Conservation (phyloP, 1,284 basidiomycete species). For the Cryptococcus hybrid region DNA sequence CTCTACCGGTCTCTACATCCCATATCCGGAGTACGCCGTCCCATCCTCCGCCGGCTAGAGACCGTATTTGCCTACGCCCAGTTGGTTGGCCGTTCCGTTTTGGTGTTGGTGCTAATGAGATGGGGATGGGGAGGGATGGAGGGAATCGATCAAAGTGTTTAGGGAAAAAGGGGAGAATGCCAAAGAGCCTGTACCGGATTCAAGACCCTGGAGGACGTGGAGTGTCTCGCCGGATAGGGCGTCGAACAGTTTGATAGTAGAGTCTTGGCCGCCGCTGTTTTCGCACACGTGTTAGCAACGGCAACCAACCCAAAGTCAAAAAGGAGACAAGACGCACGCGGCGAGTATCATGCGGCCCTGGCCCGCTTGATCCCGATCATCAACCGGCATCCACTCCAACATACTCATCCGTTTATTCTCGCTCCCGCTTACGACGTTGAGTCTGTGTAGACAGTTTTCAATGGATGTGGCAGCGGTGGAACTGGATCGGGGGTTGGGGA, state of each 20-base stretch:
- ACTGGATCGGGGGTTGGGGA: neutral
- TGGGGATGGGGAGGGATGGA: neutral
- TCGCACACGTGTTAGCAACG: neutral
- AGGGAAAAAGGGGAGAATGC: conserved; percentile 35
- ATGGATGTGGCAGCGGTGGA: conserved; percentile 7
- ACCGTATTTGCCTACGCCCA: neutral
- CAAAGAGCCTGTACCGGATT: conserved; percentile 37
- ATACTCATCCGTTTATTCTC: conserved; percentile 45
- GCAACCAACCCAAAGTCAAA: neutral
- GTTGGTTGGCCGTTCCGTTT: no score
- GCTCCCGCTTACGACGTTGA: conserved; percentile 34
- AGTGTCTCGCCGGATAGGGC: conserved; percentile 31
- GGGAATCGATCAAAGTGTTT: neutral
- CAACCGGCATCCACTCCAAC: conserved; percentile 37
- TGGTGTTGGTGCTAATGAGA: neutral
- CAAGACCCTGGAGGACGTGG: conserved; percentile 32
- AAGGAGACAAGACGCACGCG: conserved; percentile 31
- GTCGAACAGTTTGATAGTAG: conserved; percentile 43
- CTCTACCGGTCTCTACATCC: conserved; percentile 35
- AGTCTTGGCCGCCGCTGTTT: conserved; percentile 36
- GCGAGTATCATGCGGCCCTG: conserved; percentile 46
- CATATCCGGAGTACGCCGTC: conserved; percentile 36
- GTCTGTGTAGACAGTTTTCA: conserved; percentile 30
- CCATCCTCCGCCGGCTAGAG: conserved; percentile 42
- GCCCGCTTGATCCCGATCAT: no score